A percentile compares a stretch with the other conserved stretches of the same genome.
These are phyloP conservation scores for Biscogniauxia marginata DNA, from an alignment of 2,329 filamentous ascomycete genomes.

Conservation along the genomic window DNA sequence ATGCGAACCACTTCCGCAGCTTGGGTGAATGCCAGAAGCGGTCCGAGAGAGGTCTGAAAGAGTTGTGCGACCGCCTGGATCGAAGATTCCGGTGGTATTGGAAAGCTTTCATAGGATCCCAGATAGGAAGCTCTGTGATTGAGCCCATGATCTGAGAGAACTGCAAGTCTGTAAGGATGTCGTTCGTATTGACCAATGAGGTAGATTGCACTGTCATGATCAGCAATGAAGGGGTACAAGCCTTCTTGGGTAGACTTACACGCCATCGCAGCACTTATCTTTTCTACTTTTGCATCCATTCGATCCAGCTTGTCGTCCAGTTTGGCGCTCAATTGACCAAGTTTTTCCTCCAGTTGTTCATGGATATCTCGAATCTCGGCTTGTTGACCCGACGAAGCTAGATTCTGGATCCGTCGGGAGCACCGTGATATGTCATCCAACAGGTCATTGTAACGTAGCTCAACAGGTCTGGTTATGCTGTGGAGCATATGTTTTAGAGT, in stretches of 20 bases:
- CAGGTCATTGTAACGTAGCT: neutral
- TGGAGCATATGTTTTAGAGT: neutral
- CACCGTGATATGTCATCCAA: neutral
- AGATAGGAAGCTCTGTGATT: neutral
- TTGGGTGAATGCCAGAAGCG: neutral
- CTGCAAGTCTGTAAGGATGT: neutral
- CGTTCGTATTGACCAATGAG: neutral
- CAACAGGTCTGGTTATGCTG: neutral
- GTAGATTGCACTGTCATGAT: too few species aligned
- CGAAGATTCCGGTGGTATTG: neutral
- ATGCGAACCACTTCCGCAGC: neutral
- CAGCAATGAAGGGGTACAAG: too few species aligned
- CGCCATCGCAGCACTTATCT: neutral
- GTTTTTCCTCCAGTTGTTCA: neutral
- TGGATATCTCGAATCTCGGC: neutral
- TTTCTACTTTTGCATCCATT: too few species aligned
- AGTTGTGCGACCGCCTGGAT: neutral
- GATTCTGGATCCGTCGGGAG: neutral
- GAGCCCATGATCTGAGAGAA: neutral
- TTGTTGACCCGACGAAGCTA: neutral
- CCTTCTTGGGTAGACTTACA: too few species aligned
- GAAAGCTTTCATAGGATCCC: neutral
- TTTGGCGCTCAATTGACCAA: neutral
- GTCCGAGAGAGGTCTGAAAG: neutral
- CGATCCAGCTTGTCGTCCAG: too few species aligned